Percentiles rank a stretch among this genome's conserved stretches.
phyloP scores from a whole-genome alignment of 495 filamentous ascomycete species.

The Tuber melanosporum region DNA sequence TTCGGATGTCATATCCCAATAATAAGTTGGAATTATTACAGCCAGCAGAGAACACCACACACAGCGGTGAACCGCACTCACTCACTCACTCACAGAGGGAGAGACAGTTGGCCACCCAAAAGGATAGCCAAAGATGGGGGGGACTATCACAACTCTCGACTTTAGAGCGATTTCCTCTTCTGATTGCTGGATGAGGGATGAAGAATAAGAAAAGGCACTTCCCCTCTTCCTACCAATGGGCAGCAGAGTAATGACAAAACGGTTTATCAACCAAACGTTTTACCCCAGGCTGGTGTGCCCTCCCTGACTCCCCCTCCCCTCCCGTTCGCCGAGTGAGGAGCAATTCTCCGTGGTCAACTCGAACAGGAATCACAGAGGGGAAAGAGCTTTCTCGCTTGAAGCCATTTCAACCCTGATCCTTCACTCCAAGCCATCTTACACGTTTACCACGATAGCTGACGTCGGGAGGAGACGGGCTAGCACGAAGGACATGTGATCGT shows the following conservation, averaged over 20 bases:
- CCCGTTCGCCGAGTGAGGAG: background rate
- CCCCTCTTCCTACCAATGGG: constrained; percentile 19
- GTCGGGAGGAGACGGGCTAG: constrained; percentile 15
- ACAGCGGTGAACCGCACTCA: background rate
- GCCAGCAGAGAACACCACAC: background rate
- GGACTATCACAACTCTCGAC: too few species aligned
- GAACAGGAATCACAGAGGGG: background rate
- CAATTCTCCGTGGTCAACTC: background rate
- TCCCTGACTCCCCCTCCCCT: background rate
- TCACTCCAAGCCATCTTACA: background rate
- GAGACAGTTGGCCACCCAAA: background rate
- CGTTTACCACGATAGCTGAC: constrained; percentile 20
- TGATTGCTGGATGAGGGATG: background rate
- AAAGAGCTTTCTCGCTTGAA: constrained; percentile 2
- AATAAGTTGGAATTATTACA: background rate
- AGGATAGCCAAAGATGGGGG: background rate
- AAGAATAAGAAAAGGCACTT: background rate
- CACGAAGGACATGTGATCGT: constrained; percentile 27
- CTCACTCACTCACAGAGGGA: background rate
- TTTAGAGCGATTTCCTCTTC: background rate
- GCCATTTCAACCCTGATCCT: constrained; percentile 6
- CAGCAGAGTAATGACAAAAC: constrained; percentile 8
- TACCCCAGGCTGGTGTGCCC: constrained; percentile 13
- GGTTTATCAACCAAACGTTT: constrained; percentile 18
- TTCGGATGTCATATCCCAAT: background rate